Evolutionary conservation across 2,329 filamentous ascomycete genomes (phyloP), one percentile per base, ranked within the genome.

Genomic region (Colletotrichum sp.): DNA sequence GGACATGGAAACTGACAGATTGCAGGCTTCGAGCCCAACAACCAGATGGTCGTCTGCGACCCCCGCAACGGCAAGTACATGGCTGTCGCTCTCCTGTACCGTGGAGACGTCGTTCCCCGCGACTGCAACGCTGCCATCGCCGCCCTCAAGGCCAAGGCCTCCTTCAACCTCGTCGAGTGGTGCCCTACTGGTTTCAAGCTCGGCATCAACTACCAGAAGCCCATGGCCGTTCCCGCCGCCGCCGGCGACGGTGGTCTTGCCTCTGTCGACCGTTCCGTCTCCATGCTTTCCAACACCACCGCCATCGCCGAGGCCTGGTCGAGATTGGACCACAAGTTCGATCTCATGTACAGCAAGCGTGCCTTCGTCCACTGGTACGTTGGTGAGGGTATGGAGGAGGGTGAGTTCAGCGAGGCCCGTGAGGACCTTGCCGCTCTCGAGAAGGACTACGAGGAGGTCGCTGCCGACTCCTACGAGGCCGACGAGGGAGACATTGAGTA

Each of bases 381-480:
- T 70, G 95, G 95, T 79, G 95, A 97, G 88, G 95, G 95, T 87
- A 97, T 97, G 95, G 95, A 97, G 88, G 95, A 97, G 85, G 95
- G 95, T 81, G 95, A 97, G 86, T 97, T 97, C 88, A 94, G 93
- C 78, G 95, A 97, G 86, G 95, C 95, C 77, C 93, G 95, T 80
- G 95, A 97, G 88, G 95, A 97, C 84, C 89, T 97, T 76, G 95
- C 95, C 77, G 95, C 95, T 64, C 89, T 97, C 38, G 95, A 96
- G 89, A 95, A 94, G 88, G 94, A 96, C 81, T 96, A 96, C 83
- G 94, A 96, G 86, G 94, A 96, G 89, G 94, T 96, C 80, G 94
- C 94, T 76, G 91, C 89, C 83, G 94, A 96, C 85, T 94, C 93
- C 79, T 87, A 88, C 78, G 88, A 93, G 79, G 88, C 91, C 18